Evolutionary conservation across 2,329 filamentous ascomycete species (phyloP).

Genomic region (Diaporthe humulicola): DNA sequence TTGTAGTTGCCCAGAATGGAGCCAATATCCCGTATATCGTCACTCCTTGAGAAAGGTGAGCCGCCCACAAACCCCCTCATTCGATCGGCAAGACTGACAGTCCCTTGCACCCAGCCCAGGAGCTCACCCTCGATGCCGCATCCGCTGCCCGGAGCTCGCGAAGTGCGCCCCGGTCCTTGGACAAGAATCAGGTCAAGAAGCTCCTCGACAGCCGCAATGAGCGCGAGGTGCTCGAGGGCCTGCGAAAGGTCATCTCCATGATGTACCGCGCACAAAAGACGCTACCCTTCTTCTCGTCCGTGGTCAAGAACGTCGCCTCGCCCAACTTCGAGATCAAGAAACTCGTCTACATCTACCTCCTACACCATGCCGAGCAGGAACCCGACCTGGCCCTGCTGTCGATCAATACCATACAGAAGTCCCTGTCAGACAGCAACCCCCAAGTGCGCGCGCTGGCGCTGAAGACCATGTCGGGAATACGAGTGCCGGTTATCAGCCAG

Average conservation of each 20-base stretch:
- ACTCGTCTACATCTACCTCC: conserved; percentile 97
- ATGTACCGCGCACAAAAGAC: conserved; percentile 94
- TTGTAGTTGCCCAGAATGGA: conserved; percentile 74
- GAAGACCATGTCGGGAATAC: conserved; percentile 96
- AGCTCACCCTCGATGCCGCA: conserved; percentile 97
- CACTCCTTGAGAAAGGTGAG: conserved; percentile 93
- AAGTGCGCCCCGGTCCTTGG: conserved; percentile 74
- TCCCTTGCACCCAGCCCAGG: conserved; percentile 75
- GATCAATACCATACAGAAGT: conserved; percentile 99
- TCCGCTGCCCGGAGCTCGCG: conserved; percentile 82
- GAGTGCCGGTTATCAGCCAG: conserved; percentile 97
- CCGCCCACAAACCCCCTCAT: conserved; percentile 13
- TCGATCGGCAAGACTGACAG: conserved; percentile 35
- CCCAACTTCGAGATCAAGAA: conserved; percentile 97
- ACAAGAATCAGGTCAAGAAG: conserved; percentile 91
- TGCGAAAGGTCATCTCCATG: conserved; percentile 92
- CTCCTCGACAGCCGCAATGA: conserved; percentile 94
- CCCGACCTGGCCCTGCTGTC: conserved; percentile 95
- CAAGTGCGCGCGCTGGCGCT: conserved; percentile 92
- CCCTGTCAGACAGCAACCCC: conserved; percentile 90
- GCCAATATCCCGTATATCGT: conserved; percentile 94
- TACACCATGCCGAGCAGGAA: conserved; percentile 95
- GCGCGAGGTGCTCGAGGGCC: conserved; percentile 90
- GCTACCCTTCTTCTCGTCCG: conserved; percentile 93
- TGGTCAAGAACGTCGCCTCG: conserved; percentile 97